Conservation (phyloP, 164 flowering plant species). For the Chimonanthus salicifolius region DNA sequence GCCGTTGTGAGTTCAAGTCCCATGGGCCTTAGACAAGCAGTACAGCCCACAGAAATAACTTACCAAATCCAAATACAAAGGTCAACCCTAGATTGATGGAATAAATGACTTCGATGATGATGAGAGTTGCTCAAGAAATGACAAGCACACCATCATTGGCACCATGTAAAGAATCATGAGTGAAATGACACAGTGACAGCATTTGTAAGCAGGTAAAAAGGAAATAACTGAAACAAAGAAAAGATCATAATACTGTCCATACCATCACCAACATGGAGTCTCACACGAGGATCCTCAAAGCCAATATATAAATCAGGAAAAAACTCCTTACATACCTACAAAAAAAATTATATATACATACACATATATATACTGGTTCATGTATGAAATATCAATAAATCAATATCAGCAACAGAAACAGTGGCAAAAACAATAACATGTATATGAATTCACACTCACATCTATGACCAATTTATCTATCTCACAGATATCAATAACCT, state of each 20-base stretch:
- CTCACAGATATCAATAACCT: slow-evolving; percentile 90
- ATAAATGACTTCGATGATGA: neutral
- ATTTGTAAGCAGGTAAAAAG: neutral
- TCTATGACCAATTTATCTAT: slow-evolving; percentile 93
- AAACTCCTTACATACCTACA: slow-evolving; percentile 62
- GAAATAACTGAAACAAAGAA: neutral
- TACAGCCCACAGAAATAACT: no score
- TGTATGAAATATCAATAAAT: neutral
- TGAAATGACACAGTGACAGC: neutral
- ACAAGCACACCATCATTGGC: neutral
- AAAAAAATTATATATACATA: neutral
- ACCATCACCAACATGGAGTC: slow-evolving; percentile 96
- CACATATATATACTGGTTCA: no score
- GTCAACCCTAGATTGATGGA: no score
- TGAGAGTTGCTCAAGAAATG: neutral
- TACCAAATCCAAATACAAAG: no score
- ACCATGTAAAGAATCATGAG: neutral
- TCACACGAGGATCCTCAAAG: slow-evolving; percentile 94
- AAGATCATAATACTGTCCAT: slow-evolving; percentile 9
- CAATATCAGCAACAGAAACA: neutral
- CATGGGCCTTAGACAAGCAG: no score
- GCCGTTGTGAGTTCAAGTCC: no score
- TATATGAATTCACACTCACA: slow-evolving; percentile 38
- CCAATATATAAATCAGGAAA: slow-evolving; percentile 87
- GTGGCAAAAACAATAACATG: neutral